Evolutionary conservation across 345 rosid species (phyloP).

Genomic region (Chamaenerion angustifolium): DNA sequence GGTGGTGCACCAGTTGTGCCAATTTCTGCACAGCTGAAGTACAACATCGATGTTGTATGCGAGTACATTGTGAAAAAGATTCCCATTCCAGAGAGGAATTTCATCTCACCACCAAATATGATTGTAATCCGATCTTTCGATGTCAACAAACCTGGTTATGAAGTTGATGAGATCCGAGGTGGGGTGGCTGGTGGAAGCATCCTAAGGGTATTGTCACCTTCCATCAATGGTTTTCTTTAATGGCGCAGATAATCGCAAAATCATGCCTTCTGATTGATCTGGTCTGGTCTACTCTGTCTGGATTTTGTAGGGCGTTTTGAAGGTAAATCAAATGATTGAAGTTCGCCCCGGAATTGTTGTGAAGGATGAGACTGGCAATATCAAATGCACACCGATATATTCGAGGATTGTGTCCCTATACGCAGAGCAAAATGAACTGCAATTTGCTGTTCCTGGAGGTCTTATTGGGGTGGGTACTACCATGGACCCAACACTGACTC

Average conservation of each 20-base stretch:
- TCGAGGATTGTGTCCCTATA: slow-evolving; percentile 69
- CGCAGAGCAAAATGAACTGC: slow-evolving; percentile 92
- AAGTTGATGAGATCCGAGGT: slow-evolving; percentile 89
- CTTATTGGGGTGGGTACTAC: slow-evolving; percentile 95
- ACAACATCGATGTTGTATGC: slow-evolving; percentile 86
- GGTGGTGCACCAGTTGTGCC: slow-evolving; percentile 88
- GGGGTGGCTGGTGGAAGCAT: slow-evolving; percentile 99
- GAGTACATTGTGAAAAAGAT: slow-evolving; percentile 89
- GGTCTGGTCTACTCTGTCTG: not conserved
- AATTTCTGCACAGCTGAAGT: slow-evolving; percentile 88
- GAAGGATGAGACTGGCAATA: slow-evolving; percentile 72
- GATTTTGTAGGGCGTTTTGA: slow-evolving; percentile 70
- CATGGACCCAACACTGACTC: slow-evolving; percentile 93
- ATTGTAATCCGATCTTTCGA: slow-evolving; percentile 93
- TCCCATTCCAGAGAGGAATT: slow-evolving; percentile 91
- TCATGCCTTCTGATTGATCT: too few relatives aligned
- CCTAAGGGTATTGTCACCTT: slow-evolving; percentile 41
- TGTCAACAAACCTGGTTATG: slow-evolving; percentile 88
- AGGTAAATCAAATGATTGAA: slow-evolving; percentile 71
- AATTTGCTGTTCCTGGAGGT: slow-evolving; percentile 98
- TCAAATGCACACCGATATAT: slow-evolving; percentile 81
- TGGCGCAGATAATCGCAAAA: too few relatives aligned
- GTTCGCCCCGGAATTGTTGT: slow-evolving; percentile 85
- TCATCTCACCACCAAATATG: slow-evolving; percentile 81
- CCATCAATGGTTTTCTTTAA: too few relatives aligned